Conservation (phyloP, 108 stramenopile species). For the Hondaea fermentalgiana region DNA sequence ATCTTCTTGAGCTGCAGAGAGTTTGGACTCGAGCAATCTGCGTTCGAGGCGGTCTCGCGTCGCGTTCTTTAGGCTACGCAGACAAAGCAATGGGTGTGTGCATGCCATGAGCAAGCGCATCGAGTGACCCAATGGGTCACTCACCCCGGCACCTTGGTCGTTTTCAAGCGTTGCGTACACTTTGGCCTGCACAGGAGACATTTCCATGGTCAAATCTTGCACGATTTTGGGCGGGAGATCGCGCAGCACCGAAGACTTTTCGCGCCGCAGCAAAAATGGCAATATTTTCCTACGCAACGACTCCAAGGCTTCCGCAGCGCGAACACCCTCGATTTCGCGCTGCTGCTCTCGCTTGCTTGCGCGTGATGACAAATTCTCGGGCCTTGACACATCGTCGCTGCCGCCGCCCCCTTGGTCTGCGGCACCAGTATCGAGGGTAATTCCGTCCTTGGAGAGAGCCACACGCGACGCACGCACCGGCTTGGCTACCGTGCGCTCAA, state of each 20-base stretch:
- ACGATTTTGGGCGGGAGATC: slow-evolving; percentile 60
- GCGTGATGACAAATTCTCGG: background rate
- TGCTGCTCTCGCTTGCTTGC: background rate
- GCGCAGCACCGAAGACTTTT: slow-evolving; percentile 71
- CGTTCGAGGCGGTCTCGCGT: background rate
- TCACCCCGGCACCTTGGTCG: background rate
- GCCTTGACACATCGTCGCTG: too few species aligned
- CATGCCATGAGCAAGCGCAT: slow-evolving; percentile 19
- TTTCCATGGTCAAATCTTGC: slow-evolving; percentile 31
- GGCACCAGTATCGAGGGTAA: slow-evolving; percentile 36
- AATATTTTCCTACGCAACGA: slow-evolving; percentile 69
- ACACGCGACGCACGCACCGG: background rate
- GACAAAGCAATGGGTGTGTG: slow-evolving; percentile 28
- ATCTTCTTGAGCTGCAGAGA: background rate
- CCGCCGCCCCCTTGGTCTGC: slow-evolving; percentile 27
- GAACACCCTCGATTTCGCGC: background rate
- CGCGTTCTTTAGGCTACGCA: background rate
- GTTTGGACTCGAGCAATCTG: background rate
- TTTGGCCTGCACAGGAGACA: slow-evolving; percentile 30
- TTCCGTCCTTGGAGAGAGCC: background rate
- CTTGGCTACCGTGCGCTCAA: slow-evolving; percentile 25
- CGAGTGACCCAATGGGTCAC: background rate
- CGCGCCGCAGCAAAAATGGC: slow-evolving; percentile 77
- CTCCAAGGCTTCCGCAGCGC: background rate
- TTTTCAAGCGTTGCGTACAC: slow-evolving; percentile 30